phyloP scores from a whole-genome alignment of 768 basidiomycete species.

The Dioszegia hungarica region DNA sequence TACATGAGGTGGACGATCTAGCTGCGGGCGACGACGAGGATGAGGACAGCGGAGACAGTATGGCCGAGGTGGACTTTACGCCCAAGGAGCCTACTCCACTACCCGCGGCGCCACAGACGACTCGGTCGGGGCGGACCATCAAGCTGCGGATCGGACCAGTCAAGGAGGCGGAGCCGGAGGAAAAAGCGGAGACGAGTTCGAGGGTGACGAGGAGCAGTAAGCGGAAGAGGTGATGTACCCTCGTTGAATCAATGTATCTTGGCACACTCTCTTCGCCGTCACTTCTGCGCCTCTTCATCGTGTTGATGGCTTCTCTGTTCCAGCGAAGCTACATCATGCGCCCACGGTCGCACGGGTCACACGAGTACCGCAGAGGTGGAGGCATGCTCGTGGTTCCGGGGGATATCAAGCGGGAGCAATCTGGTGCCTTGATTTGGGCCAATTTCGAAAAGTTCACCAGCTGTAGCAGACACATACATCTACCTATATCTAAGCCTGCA shows the following conservation, averaged over 20 bases:
- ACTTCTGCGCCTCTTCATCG: too few species aligned
- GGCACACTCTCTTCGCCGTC: too few species aligned
- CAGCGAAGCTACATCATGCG: too few species aligned
- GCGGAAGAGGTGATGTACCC: constrained; percentile 1
- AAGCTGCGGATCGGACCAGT: background rate
- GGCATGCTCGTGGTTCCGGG: too few species aligned
- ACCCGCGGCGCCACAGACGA: background rate
- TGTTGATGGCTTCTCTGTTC: too few species aligned
- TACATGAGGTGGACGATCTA: background rate
- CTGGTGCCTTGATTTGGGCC: too few species aligned
- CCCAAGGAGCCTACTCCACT: background rate
- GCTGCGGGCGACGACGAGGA: background rate
- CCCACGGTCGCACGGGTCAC: too few species aligned
- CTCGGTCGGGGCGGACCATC: background rate
- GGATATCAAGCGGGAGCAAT: too few species aligned
- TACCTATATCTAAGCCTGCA: background rate
- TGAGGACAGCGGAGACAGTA: background rate
- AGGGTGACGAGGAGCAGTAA: constrained; percentile 4
- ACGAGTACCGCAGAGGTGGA: too few species aligned
- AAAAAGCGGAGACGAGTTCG: background rate
- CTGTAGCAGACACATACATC: background rate
- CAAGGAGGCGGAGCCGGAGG: background rate
- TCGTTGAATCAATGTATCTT: background rate
- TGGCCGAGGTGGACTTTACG: constrained; percentile 2
- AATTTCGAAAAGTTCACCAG: background rate